Conservation (phyloP, 2,329 filamentous ascomycete species). For the Sclerotinia minor region DNA sequence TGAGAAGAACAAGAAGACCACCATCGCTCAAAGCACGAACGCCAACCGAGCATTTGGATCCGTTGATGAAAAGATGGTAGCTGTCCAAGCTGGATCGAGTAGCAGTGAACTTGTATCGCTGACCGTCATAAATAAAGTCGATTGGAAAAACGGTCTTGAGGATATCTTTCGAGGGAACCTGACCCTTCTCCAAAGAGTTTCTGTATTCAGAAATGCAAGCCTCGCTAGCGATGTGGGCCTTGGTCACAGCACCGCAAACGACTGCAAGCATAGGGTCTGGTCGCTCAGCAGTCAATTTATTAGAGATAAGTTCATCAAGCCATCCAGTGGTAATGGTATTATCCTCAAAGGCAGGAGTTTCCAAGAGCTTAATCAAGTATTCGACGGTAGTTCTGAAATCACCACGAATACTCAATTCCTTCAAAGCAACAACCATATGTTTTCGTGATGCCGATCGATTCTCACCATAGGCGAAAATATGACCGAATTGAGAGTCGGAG, state of each 20-base stretch:
- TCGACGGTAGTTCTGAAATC: slow-evolving; percentile 98
- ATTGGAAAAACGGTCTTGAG: slow-evolving; percentile 97
- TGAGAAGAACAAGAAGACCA: slow-evolving; percentile 85
- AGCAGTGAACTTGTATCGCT: slow-evolving; percentile 96
- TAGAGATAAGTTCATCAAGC: slow-evolving; percentile 97
- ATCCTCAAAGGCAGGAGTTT: slow-evolving; percentile 96
- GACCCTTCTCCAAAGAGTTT: slow-evolving; percentile 88
- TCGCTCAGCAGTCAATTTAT: slow-evolving; percentile 93
- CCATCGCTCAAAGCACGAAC: slow-evolving; percentile 92
- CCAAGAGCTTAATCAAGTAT: slow-evolving; percentile 97
- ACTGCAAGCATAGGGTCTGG: slow-evolving; percentile 93
- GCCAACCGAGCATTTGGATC: slow-evolving; percentile 91
- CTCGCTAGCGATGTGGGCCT: slow-evolving; percentile 94
- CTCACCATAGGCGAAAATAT: slow-evolving; percentile 99
- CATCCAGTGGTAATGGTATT: slow-evolving; percentile 99
- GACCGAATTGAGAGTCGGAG: slow-evolving; percentile 97
- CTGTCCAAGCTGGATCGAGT: slow-evolving; percentile 89
- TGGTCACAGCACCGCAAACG: slow-evolving; percentile 90
- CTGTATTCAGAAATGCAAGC: slow-evolving; percentile 83
- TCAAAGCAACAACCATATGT: slow-evolving; percentile 98
- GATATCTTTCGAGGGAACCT: slow-evolving; percentile 94
- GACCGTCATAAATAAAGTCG: slow-evolving; percentile 98
- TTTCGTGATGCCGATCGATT: slow-evolving; percentile 94
- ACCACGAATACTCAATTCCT: slow-evolving; percentile 98
- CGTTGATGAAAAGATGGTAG: slow-evolving; percentile 98